A percentile compares a stretch with the other conserved stretches of the same genome.
These are phyloP conservation scores for Sarcomyxa edulis DNA, from an alignment of 768 basidiomycete species.

Conservation along the genomic window DNA sequence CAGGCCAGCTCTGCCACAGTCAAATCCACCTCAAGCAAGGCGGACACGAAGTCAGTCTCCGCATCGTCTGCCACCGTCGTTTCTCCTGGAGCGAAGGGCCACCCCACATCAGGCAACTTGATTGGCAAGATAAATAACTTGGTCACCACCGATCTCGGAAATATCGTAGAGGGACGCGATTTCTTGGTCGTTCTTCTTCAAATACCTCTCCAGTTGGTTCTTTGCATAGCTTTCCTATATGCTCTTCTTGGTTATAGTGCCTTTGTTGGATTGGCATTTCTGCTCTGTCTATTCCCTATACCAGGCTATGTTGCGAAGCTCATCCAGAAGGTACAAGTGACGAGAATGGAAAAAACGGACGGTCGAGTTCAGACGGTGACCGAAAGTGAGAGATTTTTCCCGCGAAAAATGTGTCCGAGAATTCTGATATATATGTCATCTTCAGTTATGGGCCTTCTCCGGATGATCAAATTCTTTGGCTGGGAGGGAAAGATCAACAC, in stretches of 20 bases:
- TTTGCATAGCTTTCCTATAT: conserved; percentile 24
- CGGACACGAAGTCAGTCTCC: no score
- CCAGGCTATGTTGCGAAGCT: conserved; percentile 50
- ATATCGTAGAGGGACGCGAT: conserved; percentile 29
- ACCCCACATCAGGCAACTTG: conserved; percentile 35
- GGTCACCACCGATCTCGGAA: conserved; percentile 54
- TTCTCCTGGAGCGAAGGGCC: neutral
- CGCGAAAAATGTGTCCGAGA: conserved; percentile 5
- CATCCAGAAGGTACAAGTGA: conserved; percentile 40
- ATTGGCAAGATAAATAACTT: conserved; percentile 76
- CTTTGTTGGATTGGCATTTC: conserved; percentile 49
- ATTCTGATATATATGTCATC: conserved; percentile 12
- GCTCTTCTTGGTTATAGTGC: conserved; percentile 33
- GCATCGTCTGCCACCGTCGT: conserved; percentile 7
- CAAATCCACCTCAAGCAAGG: no score
- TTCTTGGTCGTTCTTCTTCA: conserved; percentile 22
- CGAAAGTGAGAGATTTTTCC: conserved; percentile 39
- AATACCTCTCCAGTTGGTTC: conserved; percentile 15
- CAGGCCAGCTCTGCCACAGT: no score
- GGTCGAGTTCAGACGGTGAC: conserved; percentile 55
- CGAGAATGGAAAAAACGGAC: conserved; percentile 49
- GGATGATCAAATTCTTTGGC: conserved; percentile 70
- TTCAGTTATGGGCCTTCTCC: conserved; percentile 49
- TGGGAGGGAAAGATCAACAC: conserved; percentile 54
- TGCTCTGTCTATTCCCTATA: conserved; percentile 46